Evolutionary conservation across 768 basidiomycete species (phyloP), one percentile per base, ranked within the genome.

Genomic region (Termitomyces sp.): DNA sequence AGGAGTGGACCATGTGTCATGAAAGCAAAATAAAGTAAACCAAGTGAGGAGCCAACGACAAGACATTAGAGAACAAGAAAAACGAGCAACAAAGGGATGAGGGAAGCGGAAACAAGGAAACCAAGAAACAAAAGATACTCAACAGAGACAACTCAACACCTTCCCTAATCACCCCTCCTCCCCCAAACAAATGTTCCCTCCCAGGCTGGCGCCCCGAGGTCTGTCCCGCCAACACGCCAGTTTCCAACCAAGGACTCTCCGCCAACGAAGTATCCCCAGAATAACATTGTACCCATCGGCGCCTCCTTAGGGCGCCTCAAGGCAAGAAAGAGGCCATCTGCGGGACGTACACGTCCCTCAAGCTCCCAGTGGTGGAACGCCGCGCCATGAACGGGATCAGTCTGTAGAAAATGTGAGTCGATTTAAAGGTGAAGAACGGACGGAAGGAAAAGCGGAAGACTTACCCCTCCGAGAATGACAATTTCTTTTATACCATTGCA

Each of bases 261-360:
- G 0, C 84, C 88, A 7, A 87, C 80, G 51, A 92, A 63, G 68
- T 91, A 92, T 6, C 91, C 91, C 36, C 85, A 88, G 65, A 91
- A 86, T 45, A 91, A 78, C 67, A 76, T 44, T 7, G 51, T 55
- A 22, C 42, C 32, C 22, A 39, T 46, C 9, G 3, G 35, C 40
- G 15, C 44, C 55, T 60, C 36, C 28, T 13, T 16, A 3, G 55
- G 32, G 13, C 46, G 49, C n/a, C 55, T 44, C 22, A 57, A 9
- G 20, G 36, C 55, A 15, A 61, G 48, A 56, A 61, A 55, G 8
- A 60, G 48, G 12, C 60, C 60, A 16, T 61, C 60, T 8, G 55
- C 36, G 16, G 60, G 60, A 20, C 60, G 60, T 2, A 61, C n/a
- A 36, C 60, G 60, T 11, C 60, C 60, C 35, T 61, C 55, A 7